These are phyloP conservation scores for Podila horticola DNA, from an alignment of 192 early-diverging fungal species.

Conservation along the genomic window DNA sequence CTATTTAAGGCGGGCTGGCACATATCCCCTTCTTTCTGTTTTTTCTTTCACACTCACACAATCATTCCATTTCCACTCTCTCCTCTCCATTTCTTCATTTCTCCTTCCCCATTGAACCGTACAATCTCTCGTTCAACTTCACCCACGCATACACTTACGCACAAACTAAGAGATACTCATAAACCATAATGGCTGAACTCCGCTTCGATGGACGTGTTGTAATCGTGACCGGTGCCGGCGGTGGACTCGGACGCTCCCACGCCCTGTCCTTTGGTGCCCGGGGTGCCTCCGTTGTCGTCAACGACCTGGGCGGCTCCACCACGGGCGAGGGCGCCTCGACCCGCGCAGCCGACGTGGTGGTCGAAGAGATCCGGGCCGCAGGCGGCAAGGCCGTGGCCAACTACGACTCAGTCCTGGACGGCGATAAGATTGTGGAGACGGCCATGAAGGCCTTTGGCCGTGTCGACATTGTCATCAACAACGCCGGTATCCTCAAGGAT, in stretches of 20 bases:
- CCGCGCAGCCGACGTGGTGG: conserved; percentile 90
- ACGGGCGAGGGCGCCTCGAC: conserved; percentile 79
- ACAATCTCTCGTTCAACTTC: neutral
- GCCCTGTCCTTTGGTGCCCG: conserved; percentile 87
- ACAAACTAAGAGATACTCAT: neutral
- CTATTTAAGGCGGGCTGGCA: no score
- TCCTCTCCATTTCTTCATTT: neutral
- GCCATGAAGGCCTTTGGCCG: conserved; percentile 87
- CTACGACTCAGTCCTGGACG: conserved; percentile 97
- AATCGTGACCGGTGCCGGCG: conserved; percentile 95
- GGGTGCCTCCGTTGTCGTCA: conserved; percentile 94
- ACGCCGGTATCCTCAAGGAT: conserved; percentile 97
- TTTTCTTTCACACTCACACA: no score
- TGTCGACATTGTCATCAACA: conserved; percentile 92
- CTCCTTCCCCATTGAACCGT: neutral
- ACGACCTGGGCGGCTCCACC: conserved; percentile 86
- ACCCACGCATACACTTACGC: neutral
- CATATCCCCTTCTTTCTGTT: neutral
- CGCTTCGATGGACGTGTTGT: conserved; percentile 85
- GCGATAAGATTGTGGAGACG: conserved; percentile 92
- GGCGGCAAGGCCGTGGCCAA: conserved; percentile 94
- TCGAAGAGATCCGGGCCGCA: conserved; percentile 83
- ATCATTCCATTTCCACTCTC: neutral
- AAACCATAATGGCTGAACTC: conserved; percentile 50
- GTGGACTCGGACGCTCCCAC: conserved; percentile 91